phyloP scores from a whole-genome alignment of 768 basidiomycete genomes.

The Trametes coccinea region DNA sequence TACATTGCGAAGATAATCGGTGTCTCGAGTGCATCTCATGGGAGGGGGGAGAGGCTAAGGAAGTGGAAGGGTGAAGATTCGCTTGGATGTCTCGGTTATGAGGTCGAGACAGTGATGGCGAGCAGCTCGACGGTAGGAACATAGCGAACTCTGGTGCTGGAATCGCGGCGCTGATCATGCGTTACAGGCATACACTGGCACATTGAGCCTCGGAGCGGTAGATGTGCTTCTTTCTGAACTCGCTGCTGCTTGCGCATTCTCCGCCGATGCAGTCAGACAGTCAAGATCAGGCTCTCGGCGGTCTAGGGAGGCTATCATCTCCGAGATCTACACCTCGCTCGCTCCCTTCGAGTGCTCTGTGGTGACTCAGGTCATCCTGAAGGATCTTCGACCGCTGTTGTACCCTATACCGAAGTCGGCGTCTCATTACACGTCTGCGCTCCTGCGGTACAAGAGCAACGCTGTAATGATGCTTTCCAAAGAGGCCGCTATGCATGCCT shows the following conservation, averaged over 20 bases:
- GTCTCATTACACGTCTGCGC: conserved; percentile 48
- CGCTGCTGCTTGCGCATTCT: conserved; percentile 64
- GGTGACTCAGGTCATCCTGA: conserved; percentile 85
- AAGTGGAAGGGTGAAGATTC: conserved; percentile 44
- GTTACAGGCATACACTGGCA: conserved; percentile 29
- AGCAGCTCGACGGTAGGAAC: conserved; percentile 41
- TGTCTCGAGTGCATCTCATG: conserved; percentile 28
- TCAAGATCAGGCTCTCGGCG: conserved; percentile 35
- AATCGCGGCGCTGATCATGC: neutral
- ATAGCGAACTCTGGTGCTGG: neutral
- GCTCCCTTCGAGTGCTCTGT: conserved; percentile 64
- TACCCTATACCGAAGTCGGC: conserved; percentile 56
- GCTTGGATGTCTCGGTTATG: conserved; percentile 71
- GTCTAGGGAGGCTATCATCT: conserved; percentile 42
- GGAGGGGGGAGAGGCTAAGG: conserved; percentile 31
- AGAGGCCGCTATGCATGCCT: conserved; percentile 66
- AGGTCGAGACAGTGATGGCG: conserved; percentile 51
- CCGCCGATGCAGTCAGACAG: conserved; percentile 46
- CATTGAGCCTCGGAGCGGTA: conserved; percentile 49
- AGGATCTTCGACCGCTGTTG: conserved; percentile 79
- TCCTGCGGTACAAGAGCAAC: conserved; percentile 57
- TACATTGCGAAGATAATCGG: conserved; percentile 49
- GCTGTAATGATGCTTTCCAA: conserved; percentile 57
- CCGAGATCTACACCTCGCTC: conserved; percentile 58
- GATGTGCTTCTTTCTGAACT: conserved; percentile 74